Conservation (phyloP, 1,284 basidiomycete genomes). For the Cryptococcus neoformans region DNA sequence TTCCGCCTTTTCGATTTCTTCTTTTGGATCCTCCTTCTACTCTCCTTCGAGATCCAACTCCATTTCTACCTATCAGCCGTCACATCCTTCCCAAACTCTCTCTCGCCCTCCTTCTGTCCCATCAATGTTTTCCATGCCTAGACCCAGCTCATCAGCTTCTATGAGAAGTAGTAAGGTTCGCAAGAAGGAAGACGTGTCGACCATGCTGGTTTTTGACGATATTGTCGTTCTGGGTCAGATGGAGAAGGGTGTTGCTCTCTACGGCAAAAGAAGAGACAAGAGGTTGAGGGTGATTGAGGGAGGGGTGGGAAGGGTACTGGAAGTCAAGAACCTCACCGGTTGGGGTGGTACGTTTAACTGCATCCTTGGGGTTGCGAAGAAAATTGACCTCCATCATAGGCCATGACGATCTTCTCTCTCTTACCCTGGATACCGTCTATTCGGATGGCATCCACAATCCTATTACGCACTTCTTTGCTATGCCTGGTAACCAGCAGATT, state of each 20-base stretch:
- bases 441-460: no score
- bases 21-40: slow-evolving; percentile 12
- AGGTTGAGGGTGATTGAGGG: slow-evolving; percentile 33
- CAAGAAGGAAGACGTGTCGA: slow-evolving; percentile 42
- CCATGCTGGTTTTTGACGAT: slow-evolving; percentile 58
- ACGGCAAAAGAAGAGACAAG: slow-evolving; percentile 9
- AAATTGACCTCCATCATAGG: no score
- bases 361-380: not conserved
- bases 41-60: slow-evolving; percentile 14
- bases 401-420: not conserved
- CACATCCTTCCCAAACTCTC: not conserved
- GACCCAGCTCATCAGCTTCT: slow-evolving; percentile 11
- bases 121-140: slow-evolving; percentile 4
- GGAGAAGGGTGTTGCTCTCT: slow-evolving; percentile 20
- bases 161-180: slow-evolving; percentile 6
- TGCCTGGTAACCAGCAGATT: no score
- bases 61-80: slow-evolving; percentile 19
- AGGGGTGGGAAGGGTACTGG: slow-evolving; percentile 37
- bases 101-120: slow-evolving; percentile 18
- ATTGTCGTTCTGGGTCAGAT: slow-evolving; percentile 58
- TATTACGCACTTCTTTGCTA: no score
- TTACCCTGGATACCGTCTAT: no score
- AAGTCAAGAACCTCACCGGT: slow-evolving; percentile 35
- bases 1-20: slow-evolving; percentile 29
- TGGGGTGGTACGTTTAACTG: slow-evolving; percentile 25